Percentiles rank a stretch among this genome's conserved stretches.
phyloP scores from a whole-genome alignment of 768 basidiomycete genomes.

The Suillus paluster region DNA sequence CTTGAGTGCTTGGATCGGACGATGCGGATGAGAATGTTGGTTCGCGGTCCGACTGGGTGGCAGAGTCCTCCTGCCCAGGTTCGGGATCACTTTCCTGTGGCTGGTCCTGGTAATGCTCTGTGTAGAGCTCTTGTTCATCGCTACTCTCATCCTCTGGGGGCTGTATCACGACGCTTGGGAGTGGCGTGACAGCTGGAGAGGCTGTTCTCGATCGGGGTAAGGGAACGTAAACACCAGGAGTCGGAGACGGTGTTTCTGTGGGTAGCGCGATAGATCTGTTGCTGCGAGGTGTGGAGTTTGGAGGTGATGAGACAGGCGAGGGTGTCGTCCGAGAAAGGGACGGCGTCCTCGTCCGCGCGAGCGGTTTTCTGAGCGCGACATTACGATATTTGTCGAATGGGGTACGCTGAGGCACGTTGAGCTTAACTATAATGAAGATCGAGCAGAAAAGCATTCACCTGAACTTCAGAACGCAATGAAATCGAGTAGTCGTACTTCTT shows the following conservation, averaged over 20 bases:
- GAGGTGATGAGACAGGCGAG: slow-evolving; percentile 60
- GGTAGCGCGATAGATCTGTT: slow-evolving; percentile 47
- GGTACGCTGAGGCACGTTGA: slow-evolving; percentile 49
- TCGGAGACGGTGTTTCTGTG: slow-evolving; percentile 50
- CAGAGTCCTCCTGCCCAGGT: slow-evolving; percentile 27
- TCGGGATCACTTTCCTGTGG: slow-evolving; percentile 26
- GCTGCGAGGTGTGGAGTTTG: slow-evolving; percentile 68
- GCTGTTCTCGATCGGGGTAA: slow-evolving; percentile 55
- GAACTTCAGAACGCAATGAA: slow-evolving; percentile 63
- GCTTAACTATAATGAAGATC: slow-evolving; percentile 4
- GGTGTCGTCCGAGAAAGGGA: slow-evolving; percentile 67
- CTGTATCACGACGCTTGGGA: slow-evolving; percentile 27
- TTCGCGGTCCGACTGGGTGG: slow-evolving; percentile 42
- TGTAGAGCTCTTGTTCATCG: slow-evolving; percentile 16
- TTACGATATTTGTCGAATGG: slow-evolving; percentile 68
- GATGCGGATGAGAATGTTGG: slow-evolving; percentile 79
- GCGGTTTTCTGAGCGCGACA: slow-evolving; percentile 58
- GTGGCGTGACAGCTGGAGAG: slow-evolving; percentile 48
- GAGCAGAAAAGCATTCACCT: slow-evolving; percentile 42
- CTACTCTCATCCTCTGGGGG: slow-evolving; percentile 22
- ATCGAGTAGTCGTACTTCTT: slow-evolving; percentile 60
- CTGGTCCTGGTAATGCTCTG: slow-evolving; percentile 10
- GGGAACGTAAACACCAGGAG: slow-evolving; percentile 49
- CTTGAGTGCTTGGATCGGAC: slow-evolving; percentile 39
- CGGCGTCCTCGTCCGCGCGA: slow-evolving; percentile 61